Evolutionary conservation across 1,284 basidiomycete genomes (phyloP), one percentile per base, ranked within the genome.

Genomic region (Wolfiporia cocos): DNA sequence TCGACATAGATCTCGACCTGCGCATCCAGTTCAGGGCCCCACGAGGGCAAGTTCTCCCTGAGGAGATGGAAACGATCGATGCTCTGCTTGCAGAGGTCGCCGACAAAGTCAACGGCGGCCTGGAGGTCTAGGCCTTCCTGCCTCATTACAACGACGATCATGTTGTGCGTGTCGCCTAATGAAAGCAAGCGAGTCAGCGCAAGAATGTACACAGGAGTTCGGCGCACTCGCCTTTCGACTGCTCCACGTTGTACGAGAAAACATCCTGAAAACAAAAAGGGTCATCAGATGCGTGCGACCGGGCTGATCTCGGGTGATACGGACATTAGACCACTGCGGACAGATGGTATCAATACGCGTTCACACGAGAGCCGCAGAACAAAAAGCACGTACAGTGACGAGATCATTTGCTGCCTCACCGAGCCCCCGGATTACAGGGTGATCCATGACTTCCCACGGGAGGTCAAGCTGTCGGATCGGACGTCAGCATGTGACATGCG

Each of bases 181-280:
- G 32, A 29, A 26, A 48, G 47, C 29, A 18, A 15, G 3, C n/a
- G 26, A 21, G 17, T 22, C 21, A 21, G 38, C 9, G 21, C 28
- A 30, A 10, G 17, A 30, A 42, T 12, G 9, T 31, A 22, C 34
- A 22, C 10, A 17, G 26, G 10, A 19, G 26, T 28, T 34, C 26
- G 18, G 6, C 24, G 12, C 20, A 41, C 54, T 32, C 24, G 58
- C 58, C 58, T 43, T 57, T 59, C 2, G 66, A 57, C 49, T 69
- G 68, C 47, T 70, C 68, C 36, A 66, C 63, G 43, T 69, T 69
- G 57, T 61, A 70, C 1, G 68, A 70, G 52, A 67, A 69, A 31
- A 70, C 62, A 50, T 70, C 67, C 66, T 70, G 49, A 19, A 34
- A 31, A 35, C 34, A 44, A 33, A 34, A 34, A 19, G 21, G n/a